Percentiles rank a stretch among this genome's conserved stretches.
These are phyloP conservation scores for Pouteria glomerata DNA, from an alignment of 148 eudicot genomes.

Conservation along the genomic window DNA sequence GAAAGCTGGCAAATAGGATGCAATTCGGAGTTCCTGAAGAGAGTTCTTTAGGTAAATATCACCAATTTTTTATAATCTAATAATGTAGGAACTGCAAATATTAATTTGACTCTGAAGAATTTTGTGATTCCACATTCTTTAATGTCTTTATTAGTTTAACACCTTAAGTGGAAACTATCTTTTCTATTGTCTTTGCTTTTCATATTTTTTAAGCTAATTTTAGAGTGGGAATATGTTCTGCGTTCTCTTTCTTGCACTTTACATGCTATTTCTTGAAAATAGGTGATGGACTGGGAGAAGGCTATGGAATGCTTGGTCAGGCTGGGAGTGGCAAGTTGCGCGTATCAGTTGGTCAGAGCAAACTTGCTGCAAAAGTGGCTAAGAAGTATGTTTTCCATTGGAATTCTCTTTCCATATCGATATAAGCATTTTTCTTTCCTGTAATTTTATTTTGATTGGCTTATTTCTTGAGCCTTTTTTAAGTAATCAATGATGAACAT, in stretches of 20 bases:
- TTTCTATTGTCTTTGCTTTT: neutral
- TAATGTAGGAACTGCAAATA: neutral
- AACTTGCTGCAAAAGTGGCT: constrained; percentile 83
- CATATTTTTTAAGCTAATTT: neutral
- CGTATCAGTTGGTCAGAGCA: constrained; percentile 82
- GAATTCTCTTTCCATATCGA: too few species aligned
- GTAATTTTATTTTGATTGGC: too few species aligned
- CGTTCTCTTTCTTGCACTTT: neutral
- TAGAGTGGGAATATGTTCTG: neutral
- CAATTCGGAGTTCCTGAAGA: constrained; percentile 97
- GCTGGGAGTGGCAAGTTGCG: constrained; percentile 95
- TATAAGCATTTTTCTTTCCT: too few species aligned
- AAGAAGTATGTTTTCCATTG: constrained; percentile 57
- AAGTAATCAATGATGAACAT: neutral
- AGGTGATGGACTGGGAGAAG: constrained; percentile 99
- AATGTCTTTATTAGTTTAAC: too few species aligned
- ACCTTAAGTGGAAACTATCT: too few species aligned
- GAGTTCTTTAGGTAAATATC: constrained; percentile 67
- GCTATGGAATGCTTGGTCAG: constrained; percentile 99
- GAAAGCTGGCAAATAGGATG: constrained; percentile 95
- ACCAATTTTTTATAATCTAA: neutral
- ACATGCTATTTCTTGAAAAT: constrained; percentile 10
- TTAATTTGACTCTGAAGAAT: neutral
- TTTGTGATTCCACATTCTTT: neutral
- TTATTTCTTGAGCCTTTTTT: neutral